Conservation (phyloP, 208 protist species). For the Novymonas esmeraldas region DNA sequence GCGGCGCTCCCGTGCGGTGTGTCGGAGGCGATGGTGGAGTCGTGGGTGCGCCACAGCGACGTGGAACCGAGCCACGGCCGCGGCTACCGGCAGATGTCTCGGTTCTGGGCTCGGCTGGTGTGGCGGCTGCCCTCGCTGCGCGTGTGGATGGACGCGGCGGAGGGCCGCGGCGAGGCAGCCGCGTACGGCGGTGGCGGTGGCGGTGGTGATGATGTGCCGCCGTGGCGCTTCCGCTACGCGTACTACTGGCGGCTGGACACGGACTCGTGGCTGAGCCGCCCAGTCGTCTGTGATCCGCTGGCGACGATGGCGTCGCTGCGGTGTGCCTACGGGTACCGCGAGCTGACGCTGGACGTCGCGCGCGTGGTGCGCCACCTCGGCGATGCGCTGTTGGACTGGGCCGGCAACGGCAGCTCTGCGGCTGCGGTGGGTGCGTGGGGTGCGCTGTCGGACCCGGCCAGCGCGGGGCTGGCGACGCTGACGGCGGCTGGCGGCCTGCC, state of each 20-base stretch:
- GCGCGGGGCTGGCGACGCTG: constrained; percentile 7
- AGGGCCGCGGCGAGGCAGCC: too few relatives aligned
- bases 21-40: constrained; percentile 2
- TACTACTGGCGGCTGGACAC: constrained; percentile 27
- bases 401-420: not conserved
- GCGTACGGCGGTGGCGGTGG: too few relatives aligned
- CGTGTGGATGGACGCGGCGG: constrained; percentile 4
- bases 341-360: not conserved
- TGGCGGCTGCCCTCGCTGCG: constrained; percentile 25
- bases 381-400: constrained; percentile 10
- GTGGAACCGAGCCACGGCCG: not conserved
- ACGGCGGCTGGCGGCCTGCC: not conserved
- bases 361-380: not conserved
- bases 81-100: constrained; percentile 23
- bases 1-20: constrained; percentile 16
- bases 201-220: not conserved
- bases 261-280: constrained; percentile 11
- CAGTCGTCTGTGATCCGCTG: constrained; percentile 12
- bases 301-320: constrained; percentile 10
- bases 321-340: constrained; percentile 21
- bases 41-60: not conserved
- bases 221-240: constrained; percentile 20
- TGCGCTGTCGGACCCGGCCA: constrained; percentile 7
- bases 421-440: too few relatives aligned
- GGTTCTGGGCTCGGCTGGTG: constrained; percentile 21